These are phyloP conservation scores for Lentinus brumalis DNA, from an alignment of 768 basidiomycete genomes.

Conservation along the genomic window DNA sequence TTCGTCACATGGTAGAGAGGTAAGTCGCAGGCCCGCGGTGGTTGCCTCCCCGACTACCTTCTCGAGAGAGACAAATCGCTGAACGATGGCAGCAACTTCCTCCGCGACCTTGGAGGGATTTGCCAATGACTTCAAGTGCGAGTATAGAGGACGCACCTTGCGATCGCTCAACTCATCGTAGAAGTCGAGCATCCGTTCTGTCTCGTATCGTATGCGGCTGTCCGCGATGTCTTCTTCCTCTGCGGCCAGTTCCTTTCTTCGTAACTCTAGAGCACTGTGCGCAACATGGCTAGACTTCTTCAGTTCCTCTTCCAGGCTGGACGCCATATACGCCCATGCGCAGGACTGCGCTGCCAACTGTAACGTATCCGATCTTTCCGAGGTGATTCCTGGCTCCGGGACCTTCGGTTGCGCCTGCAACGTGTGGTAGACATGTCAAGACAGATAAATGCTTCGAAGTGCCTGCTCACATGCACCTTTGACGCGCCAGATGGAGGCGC, in stretches of 20 bases:
- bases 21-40: constrained; percentile 3
- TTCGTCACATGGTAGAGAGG: constrained; percentile 10
- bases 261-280: constrained; percentile 39
- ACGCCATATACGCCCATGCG: constrained; percentile 63
- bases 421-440: neutral
- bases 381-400: neutral
- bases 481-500: neutral
- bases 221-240: constrained; percentile 47
- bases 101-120: neutral
- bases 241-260: constrained; percentile 34
- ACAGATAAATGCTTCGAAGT: neutral
- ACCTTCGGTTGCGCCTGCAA: constrained; percentile 6
- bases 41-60: neutral
- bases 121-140: neutral
- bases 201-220: constrained; percentile 43
- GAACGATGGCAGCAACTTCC: neutral
- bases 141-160: constrained; percentile 29
- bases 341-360: constrained; percentile 55
- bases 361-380: constrained; percentile 31
- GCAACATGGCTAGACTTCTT: constrained; percentile 40
- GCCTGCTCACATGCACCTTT: constrained; percentile 1
- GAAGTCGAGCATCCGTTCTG: constrained; percentile 46
- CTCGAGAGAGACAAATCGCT: constrained; percentile 6
- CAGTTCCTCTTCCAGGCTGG: constrained; percentile 55
- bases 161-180: constrained; percentile 46